phyloP scores from a whole-genome alignment of 2,329 filamentous ascomycete genomes.

The Aspergillus caelatus region DNA sequence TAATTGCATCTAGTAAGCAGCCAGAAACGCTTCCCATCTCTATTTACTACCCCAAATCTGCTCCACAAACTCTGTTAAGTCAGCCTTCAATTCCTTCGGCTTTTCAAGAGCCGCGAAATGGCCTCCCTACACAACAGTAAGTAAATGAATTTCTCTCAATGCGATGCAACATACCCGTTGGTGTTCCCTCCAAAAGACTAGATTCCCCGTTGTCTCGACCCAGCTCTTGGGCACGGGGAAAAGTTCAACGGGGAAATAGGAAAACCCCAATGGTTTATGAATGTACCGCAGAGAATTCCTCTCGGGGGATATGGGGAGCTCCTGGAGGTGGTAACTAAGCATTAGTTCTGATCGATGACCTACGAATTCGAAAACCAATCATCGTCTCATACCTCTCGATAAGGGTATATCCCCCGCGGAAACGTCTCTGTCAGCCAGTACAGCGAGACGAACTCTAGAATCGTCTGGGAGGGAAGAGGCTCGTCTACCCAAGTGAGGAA shows the following conservation, averaged over 20 bases:
- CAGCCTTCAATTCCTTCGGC: constrained; percentile 46
- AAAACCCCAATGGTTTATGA: constrained; percentile 52
- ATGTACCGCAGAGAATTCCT: constrained; percentile 26
- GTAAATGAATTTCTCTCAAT: neutral
- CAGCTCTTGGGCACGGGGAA: constrained; percentile 41
- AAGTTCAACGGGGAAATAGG: constrained; percentile 49
- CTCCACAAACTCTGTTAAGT: constrained; percentile 42
- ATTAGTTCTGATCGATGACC: neutral
- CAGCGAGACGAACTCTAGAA: constrained; percentile 37
- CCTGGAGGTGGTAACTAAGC: neutral
- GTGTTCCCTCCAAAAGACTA: constrained; percentile 43
- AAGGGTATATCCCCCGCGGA: constrained; percentile 36
- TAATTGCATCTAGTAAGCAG: too few relatives aligned
- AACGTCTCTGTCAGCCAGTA: constrained; percentile 46
- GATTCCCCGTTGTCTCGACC: constrained; percentile 39
- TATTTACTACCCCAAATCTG: constrained; percentile 28
- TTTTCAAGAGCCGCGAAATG: constrained; percentile 57
- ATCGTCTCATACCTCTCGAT: constrained; percentile 28
- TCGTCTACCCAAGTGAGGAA: constrained; percentile 42
- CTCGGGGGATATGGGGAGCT: neutral
- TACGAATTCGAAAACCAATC: neutral
- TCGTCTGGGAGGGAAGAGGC: constrained; percentile 32
- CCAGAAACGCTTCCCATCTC: neutral
- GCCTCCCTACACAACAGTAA: constrained; percentile 44
- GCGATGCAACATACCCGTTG: constrained; percentile 27